Conservation (phyloP, 305 asterid species). For the Fraxinus dipetala region DNA sequence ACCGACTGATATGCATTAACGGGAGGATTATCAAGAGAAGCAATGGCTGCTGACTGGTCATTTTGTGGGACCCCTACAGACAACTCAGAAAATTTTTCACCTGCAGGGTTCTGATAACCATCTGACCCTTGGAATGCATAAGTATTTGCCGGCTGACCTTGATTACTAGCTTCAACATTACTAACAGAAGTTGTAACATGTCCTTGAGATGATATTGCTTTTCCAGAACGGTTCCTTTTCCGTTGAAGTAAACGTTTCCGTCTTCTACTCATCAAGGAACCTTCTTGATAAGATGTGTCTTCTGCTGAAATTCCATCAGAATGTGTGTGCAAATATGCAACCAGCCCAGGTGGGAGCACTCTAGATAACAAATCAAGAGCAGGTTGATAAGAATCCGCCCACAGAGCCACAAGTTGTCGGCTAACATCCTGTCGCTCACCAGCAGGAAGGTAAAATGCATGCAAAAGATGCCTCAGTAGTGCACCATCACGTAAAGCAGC, state of each 20-base stretch:
- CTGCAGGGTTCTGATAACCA: slow-evolving; percentile 42
- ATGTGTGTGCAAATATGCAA: slow-evolving; percentile 93
- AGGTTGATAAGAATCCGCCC: slow-evolving; percentile 99
- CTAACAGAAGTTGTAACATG: slow-evolving; percentile 42
- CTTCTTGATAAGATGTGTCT: slow-evolving; percentile 63
- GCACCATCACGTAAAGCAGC: slow-evolving; percentile 99
- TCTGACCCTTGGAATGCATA: slow-evolving; percentile 46
- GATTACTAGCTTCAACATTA: slow-evolving; percentile 55
- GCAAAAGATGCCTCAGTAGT: slow-evolving; percentile 85
- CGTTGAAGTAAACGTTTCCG: slow-evolving; percentile 84
- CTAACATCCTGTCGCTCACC: slow-evolving; percentile 97
- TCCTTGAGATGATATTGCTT: slow-evolving; percentile 58
- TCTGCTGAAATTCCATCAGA: slow-evolving; percentile 58
- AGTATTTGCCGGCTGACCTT: slow-evolving; percentile 41
- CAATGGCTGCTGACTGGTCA: slow-evolving; percentile 42
- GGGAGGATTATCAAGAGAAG: slow-evolving; percentile 45
- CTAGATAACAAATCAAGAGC: slow-evolving; percentile 93
- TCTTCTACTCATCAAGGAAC: slow-evolving; percentile 82
- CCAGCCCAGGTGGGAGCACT: slow-evolving; percentile 98
- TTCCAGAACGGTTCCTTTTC: slow-evolving; percentile 76
- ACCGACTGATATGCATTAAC: slow-evolving; percentile 35
- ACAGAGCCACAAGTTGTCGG: slow-evolving; percentile 96
- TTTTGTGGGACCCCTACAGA: slow-evolving; percentile 43
- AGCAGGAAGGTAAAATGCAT: slow-evolving; percentile 90
- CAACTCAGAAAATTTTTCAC: slow-evolving; percentile 45